A percentile compares a stretch with the other conserved stretches of the same genome.
phyloP scores from a whole-genome alignment of 352 stramenopile species.

The Phytophthora sojae region DNA sequence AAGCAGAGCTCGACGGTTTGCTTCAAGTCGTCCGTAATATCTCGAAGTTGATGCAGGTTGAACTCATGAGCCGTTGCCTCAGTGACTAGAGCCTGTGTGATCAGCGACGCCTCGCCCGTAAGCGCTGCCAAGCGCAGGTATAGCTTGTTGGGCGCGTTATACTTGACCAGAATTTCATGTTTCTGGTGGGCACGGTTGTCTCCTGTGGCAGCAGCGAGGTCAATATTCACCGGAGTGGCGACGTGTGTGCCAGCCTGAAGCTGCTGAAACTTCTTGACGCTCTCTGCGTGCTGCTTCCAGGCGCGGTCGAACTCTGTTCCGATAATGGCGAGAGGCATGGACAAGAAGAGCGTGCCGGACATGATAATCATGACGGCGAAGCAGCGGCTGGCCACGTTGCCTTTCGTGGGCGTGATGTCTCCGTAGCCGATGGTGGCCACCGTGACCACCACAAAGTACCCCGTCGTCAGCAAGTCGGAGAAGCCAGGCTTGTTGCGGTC shows the following conservation, averaged over 20 bases:
- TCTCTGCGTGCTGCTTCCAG: slow-evolving; percentile 81
- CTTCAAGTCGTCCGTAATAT: slow-evolving; percentile 65
- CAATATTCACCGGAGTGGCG: slow-evolving; percentile 31
- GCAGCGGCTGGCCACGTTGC: slow-evolving; percentile 66
- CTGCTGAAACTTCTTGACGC: slow-evolving; percentile 66
- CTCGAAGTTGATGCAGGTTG: slow-evolving; percentile 50
- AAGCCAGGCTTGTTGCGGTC: slow-evolving; percentile 71
- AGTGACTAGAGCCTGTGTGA: slow-evolving; percentile 59
- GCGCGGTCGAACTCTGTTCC: slow-evolving; percentile 84
- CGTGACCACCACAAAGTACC: slow-evolving; percentile 83
- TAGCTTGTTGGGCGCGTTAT: slow-evolving; percentile 72
- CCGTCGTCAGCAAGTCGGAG: slow-evolving; percentile 73
- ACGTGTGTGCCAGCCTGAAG: slow-evolving; percentile 30
- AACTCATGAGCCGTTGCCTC: slow-evolving; percentile 51
- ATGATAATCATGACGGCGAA: slow-evolving; percentile 88
- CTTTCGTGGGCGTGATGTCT: slow-evolving; percentile 79
- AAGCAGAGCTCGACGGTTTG: slow-evolving; percentile 56
- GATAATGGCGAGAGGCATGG: slow-evolving; percentile 89
- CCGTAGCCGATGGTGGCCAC: slow-evolving; percentile 82
- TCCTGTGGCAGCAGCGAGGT: slow-evolving; percentile 35
- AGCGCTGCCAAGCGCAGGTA: slow-evolving; percentile 71
- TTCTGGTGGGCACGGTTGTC: slow-evolving; percentile 57
- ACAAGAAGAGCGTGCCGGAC: slow-evolving; percentile 84
- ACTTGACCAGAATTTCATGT: slow-evolving; percentile 83
- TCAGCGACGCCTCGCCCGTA: slow-evolving; percentile 72